Conservation (phyloP, 1,284 basidiomycete genomes). For the Trichosporon faecale region DNA sequence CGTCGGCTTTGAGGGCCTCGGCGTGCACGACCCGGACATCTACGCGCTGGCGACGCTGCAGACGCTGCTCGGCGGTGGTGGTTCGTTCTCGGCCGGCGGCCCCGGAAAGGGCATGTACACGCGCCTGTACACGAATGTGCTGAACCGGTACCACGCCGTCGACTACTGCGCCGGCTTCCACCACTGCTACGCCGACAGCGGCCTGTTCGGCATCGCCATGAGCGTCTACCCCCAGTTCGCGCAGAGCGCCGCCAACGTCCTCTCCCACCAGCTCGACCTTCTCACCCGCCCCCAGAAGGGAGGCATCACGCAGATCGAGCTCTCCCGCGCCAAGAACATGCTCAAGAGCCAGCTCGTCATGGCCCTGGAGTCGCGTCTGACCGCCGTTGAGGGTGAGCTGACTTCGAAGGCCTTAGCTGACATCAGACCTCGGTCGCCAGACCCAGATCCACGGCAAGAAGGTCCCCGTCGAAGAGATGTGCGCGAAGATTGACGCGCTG, state of each 20-base stretch:
- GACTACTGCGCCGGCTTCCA: conserved; percentile 98
- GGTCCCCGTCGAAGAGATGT: conserved; percentile 87
- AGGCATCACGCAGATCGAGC: conserved; percentile 58
- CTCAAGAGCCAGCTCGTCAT: conserved; percentile 91
- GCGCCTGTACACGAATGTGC: conserved; percentile 92
- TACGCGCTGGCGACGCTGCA: conserved; percentile 94
- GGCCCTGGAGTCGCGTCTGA: conserved; percentile 86
- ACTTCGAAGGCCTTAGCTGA: neutral
- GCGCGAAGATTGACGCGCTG: conserved; percentile 78
- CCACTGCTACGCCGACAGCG: conserved; percentile 93
- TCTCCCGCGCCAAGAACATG: conserved; percentile 90
- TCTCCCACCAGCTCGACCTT: conserved; percentile 69
- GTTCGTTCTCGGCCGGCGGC: conserved; percentile 67
- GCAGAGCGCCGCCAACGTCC: conserved; percentile 71
- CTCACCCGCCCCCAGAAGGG: conserved; percentile 52
- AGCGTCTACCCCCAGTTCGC: conserved; percentile 72
- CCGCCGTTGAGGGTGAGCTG: conserved; percentile 77
- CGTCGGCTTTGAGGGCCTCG: conserved; percentile 86
- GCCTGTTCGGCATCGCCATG: conserved; percentile 88
- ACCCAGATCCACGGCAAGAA: conserved; percentile 88
- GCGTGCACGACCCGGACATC: conserved; percentile 89
- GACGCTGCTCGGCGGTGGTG: conserved; percentile 90
- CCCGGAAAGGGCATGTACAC: conserved; percentile 99
- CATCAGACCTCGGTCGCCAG: conserved; percentile 59
- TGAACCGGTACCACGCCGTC: conserved; percentile 89